A percentile compares a stretch with the other conserved stretches of the same genome.
phyloP scores from a whole-genome alignment of 371 early-diverging fungal genomes.

The Dichotomocladium elegans region DNA sequence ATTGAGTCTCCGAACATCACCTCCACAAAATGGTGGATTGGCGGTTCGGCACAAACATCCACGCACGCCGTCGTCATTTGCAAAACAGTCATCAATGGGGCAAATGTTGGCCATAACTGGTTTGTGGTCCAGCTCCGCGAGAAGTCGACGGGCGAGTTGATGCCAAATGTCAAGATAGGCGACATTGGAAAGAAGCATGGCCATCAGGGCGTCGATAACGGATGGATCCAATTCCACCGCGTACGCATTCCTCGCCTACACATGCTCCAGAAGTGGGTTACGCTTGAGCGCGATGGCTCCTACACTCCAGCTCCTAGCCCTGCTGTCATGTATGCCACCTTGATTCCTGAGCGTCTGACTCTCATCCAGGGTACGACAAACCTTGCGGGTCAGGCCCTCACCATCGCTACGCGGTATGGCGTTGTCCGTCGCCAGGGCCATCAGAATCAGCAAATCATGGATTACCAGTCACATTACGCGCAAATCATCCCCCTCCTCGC shows the following conservation, averaged over 20 bases:
- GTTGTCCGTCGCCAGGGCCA: constrained; percentile 64
- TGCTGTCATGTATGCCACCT: constrained; percentile 56
- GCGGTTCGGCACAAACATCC: constrained; percentile 79
- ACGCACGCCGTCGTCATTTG: constrained; percentile 67
- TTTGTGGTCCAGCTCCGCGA: constrained; percentile 87
- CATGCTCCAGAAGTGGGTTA: constrained; percentile 72
- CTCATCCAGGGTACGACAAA: constrained; percentile 33
- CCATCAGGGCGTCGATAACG: constrained; percentile 86
- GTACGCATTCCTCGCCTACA: constrained; percentile 83
- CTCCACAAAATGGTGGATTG: constrained; percentile 94
- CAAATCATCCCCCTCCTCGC: constrained; percentile 56
- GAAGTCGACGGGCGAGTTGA: constrained; percentile 62
- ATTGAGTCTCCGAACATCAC: constrained; percentile 84
- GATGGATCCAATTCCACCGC: constrained; percentile 89
- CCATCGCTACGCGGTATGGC: constrained; percentile 68
- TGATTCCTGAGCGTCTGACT: constrained; percentile 66
- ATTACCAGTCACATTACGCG: constrained; percentile 63
- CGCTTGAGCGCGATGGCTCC: constrained; percentile 58
- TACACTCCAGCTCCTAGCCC: constrained; percentile 57
- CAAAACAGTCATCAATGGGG: constrained; percentile 63
- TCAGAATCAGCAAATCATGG: constrained; percentile 62
- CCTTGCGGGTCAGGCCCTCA: constrained; percentile 50
- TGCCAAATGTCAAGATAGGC: constrained; percentile 78
- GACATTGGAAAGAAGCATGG: constrained; percentile 83
- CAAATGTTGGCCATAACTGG: constrained; percentile 72